Evolutionary conservation across 495 filamentous ascomycete genomes (phyloP), one percentile per base, ranked within the genome.

Genomic region (Chaetomidium leptoderma): DNA sequence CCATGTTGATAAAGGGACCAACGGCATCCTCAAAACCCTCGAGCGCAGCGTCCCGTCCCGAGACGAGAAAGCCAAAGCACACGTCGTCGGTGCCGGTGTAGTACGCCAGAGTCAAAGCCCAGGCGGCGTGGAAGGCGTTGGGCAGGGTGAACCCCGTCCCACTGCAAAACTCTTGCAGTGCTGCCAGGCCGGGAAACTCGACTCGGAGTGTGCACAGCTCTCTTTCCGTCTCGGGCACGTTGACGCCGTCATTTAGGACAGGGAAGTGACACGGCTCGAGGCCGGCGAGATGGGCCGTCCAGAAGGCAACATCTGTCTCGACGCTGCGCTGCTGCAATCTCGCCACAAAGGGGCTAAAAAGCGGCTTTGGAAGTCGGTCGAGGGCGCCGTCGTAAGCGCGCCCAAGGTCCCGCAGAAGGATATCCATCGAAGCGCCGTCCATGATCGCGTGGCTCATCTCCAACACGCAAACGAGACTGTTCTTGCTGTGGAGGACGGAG

Each of bases 381-480:
- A 62, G 32, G 43, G 45, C 14, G 13, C 55, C 49, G 32, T 43
- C 35, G 17, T 65, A 67, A 13, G 44, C 42, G 2, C 52, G 45
- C 2, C 35, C 48, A 3, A 65, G 29, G 44, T 65, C 67, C 0
- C 53, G 54, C 9, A 65, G 37, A 3, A 64, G 37, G 8, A 83
- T 60, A 6, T 72, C 67, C 57, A 82, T 71, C 2, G 78, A 82
- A 77, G 81, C 84, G 23, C 83, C 83, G 57, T 88, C 85, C 64
- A 85, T 87, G 14, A 87, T 65, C 3, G 81, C 78, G 60, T 88
- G 84, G 60, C 76, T 85, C 23, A 86, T 67, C 46, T 87, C 82
- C 23, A 85, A 60, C 55, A 81, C 81, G 32, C 77, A 62, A 0
- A 76, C 60, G 0, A 82, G 70, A 19, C 67, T 64, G 0, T 72